Percentiles rank a stretch among this genome's conserved stretches.
Conservation (phyloP, 202 grass and related monocot species). For the Brachypodium distachyon region DNA sequence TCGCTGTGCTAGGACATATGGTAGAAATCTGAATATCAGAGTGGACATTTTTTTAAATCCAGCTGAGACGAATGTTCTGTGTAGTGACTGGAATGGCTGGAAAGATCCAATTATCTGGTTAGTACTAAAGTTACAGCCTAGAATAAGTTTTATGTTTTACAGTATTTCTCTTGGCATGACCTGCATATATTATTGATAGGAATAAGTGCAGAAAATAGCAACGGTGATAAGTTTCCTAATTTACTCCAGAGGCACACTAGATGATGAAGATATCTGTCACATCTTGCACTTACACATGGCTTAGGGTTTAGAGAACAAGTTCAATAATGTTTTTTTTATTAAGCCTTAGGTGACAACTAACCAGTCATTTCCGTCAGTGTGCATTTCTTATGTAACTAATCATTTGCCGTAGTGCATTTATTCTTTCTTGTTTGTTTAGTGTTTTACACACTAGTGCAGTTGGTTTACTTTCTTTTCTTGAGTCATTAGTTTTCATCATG, state of each 20-base stretch:
- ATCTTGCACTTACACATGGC: background rate
- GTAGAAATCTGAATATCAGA: conserved; percentile 59
- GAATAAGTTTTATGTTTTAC: background rate
- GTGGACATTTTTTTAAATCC: conserved; percentile 75
- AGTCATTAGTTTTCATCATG: background rate
- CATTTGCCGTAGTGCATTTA: background rate
- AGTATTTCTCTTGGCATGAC: background rate
- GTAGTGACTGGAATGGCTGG: conserved; percentile 70
- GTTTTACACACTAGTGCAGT: background rate
- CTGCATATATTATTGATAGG: background rate
- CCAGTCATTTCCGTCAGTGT: background rate
- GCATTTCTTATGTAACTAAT: background rate
- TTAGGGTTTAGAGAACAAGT: background rate
- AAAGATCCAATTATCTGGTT: conserved; percentile 83
- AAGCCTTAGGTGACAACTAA: background rate
- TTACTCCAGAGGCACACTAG: background rate
- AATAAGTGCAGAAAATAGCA: background rate
- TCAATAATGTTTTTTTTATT: background rate
- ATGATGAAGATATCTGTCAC: background rate
- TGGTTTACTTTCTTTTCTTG: background rate
- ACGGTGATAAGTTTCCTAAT: background rate
- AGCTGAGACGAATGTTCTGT: conserved; percentile 61
- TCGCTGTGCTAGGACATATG: conserved; percentile 44
- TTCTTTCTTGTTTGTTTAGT: background rate
- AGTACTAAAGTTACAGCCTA: conserved; percentile 17